phyloP scores from a whole-genome alignment of 2,329 filamentous ascomycete genomes.

The Tricladium varicosporioides region DNA sequence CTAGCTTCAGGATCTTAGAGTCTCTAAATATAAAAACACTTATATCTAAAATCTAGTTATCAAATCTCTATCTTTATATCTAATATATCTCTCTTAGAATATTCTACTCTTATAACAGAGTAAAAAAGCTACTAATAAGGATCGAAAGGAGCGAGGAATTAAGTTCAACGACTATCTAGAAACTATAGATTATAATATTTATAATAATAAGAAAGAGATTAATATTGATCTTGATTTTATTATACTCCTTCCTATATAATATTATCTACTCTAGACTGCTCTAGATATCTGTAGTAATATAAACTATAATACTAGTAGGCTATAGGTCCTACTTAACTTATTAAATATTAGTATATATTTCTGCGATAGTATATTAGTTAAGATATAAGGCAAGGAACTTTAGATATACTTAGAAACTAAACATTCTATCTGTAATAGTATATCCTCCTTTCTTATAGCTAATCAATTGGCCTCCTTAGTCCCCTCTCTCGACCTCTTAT shows the following conservation, averaged over 20 bases:
- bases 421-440: background rate
- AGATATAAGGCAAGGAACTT: slow-evolving; percentile 4
- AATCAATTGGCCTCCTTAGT: background rate
- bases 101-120: slow-evolving; percentile 6
- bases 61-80: slow-evolving; percentile 4
- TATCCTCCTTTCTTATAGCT: background rate
- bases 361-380: slow-evolving; percentile 3
- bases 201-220: slow-evolving; percentile 1
- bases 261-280: slow-evolving; percentile 3
- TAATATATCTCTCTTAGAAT: slow-evolving; percentile 7
- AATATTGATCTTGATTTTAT: slow-evolving; percentile 9
- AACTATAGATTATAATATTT: slow-evolving; percentile 4
- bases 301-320: background rate
- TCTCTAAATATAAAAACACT: slow-evolving; percentile 6
- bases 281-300: slow-evolving; percentile 1
- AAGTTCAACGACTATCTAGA: slow-evolving; percentile 11
- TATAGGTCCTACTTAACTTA: slow-evolving; percentile 1
- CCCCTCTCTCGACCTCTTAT: too few species aligned
- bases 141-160: slow-evolving; percentile 5
- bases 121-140: slow-evolving; percentile 7
- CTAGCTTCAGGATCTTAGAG: background rate
- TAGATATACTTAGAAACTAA: slow-evolving; percentile 1
- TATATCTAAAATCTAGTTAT: slow-evolving; percentile 6
- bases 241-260: slow-evolving; percentile 4
- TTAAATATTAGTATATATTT: background rate